Evolutionary conservation across 2,329 filamentous ascomycete species (phyloP), one percentile per base, ranked within the genome.

Genomic region (Aureobasidium namibiae): DNA sequence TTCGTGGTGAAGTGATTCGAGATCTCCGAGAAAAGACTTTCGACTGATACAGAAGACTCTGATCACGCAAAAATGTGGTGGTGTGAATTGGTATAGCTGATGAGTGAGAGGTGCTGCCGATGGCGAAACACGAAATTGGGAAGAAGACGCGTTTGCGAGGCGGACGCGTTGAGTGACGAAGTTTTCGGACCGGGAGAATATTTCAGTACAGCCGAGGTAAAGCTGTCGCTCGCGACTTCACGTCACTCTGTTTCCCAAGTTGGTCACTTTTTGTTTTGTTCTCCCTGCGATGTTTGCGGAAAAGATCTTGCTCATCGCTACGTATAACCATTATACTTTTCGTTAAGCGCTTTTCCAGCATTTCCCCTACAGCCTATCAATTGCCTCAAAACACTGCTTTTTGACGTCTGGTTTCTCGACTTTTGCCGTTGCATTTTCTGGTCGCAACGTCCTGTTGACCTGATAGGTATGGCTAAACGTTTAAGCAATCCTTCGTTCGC

Each of bases 111-210:
- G 11, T 53, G 21, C 48, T 52, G 33, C 4, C 29, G 53, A 26
- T 41, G 53, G 41, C 41, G 18, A 29, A 34, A 34, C 38, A 34
- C 41, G 41, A 54, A 16, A 21, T 45, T 34, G 44, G 52, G 14
- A 4, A 21, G 53, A 36, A 36, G 53, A 56, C 53, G 53, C 53
- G 53, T 56, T 21, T 18, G 21, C 11, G 41, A 44, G 53, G 41
- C 46, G 38, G 53, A 56, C 53, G 41, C 53, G 53, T 56, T 38
- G 53, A 56, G 41, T 56, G 52, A 21, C 21, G 53, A 4, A 44
- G 0, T n/a, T 38, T 1, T 16, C 8, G 46, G 39, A n/a, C n/a
- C 16, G 23, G 1, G 2, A 0, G 16, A 36, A 45, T 10, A n/a
- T 21, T n/a, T 18, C 41, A 56, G 53, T 29, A 56, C 53, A 16